Evolutionary conservation across 2,329 filamentous ascomycete species (phyloP).

Genomic region (Phoma herbarum): DNA sequence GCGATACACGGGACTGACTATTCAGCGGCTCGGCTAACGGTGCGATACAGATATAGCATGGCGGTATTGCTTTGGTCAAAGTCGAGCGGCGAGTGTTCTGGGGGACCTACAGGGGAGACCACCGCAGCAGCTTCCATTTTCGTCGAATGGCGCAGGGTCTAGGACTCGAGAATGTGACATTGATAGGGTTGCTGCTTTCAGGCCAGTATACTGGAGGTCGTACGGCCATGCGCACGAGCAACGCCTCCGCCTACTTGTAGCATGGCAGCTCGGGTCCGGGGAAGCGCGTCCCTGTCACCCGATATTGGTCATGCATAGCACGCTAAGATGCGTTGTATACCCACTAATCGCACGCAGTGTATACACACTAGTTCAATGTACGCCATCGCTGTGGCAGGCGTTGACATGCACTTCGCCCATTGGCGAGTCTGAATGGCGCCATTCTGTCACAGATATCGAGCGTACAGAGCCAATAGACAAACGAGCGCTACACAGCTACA

Average conservation of each 20-base stretch:
- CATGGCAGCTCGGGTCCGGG: conserved; percentile 1
- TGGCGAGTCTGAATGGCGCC: conserved; percentile 1
- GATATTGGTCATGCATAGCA: conserved; percentile 2
- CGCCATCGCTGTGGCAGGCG: neutral
- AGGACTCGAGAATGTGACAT: conserved; percentile 3
- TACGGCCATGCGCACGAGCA: conserved; percentile 8
- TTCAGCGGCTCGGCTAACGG: neutral
- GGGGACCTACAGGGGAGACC: neutral
- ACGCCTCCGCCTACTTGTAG: conserved; percentile 1
- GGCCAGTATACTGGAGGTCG: neutral
- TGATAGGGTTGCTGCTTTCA: neutral
- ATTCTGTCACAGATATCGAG: neutral
- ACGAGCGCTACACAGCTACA: neutral
- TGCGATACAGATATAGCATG: conserved; percentile 1
- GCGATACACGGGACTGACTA: neutral
- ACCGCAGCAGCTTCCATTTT: neutral
- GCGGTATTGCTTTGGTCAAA: neutral
- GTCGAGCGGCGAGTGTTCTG: neutral
- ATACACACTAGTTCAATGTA: conserved; percentile 12
- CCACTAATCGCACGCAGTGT: conserved; percentile 1
- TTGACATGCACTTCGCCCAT: neutral
- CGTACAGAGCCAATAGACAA: neutral
- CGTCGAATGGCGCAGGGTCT: neutral
- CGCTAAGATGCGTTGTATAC: conserved; percentile 1
- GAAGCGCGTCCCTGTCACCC: conserved; percentile 8